Base-by-base conservation (phyloP, 345 rosid genomes). In the Aquilaria yunnanensis region DNA sequence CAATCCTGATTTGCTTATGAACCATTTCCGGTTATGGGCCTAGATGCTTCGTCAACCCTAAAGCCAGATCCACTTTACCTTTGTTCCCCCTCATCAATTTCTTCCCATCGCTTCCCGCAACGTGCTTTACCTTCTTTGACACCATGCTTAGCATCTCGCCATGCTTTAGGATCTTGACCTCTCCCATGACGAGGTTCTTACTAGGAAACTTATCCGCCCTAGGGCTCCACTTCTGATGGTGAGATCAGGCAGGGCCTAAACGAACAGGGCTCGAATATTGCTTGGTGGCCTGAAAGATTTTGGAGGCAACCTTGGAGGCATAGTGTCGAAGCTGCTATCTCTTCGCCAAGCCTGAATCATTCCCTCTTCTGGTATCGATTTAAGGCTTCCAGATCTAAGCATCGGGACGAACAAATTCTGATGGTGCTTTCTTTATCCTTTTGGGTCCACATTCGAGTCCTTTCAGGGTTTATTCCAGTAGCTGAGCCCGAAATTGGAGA, bases 81-180 rank as follows among this genome's bases (percentile, higher is more conserved):
- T 37, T 37, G 3, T 5, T 5, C 43, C 6, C 43, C 43, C 43
- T 37, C 43, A 37, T 37, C 14, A 43, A 30, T 14, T 74, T 67
- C 4, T 54, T 66, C 41, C 4, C 66, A 54, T 64, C 67, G 60
- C 52, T 29, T 29, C 31, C 14, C 5, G 11, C 1, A 2, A 5
- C 32, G 33, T 23, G 29, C 45, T 14, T 23, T 0, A 50, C 45
- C 53, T 31, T 50, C 57, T 56, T 58, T 55, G 23, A 50, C n/a
- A 47, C 29, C 0, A 54, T 11, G 53, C 48, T 58, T 45, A 75
- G 65, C 4, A 78, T 5, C 61, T 82, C 88, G 43, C 87, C 89
- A 57, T 87, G 95, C 63, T 78, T 85, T 64, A 83, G 65, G 74
- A 86, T 83, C 85, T 73, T 79, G 56, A 86, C 85, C 70, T 83